Conservation (phyloP, 176 grass and related monocot species). For the Oryza meyeriana region DNA sequence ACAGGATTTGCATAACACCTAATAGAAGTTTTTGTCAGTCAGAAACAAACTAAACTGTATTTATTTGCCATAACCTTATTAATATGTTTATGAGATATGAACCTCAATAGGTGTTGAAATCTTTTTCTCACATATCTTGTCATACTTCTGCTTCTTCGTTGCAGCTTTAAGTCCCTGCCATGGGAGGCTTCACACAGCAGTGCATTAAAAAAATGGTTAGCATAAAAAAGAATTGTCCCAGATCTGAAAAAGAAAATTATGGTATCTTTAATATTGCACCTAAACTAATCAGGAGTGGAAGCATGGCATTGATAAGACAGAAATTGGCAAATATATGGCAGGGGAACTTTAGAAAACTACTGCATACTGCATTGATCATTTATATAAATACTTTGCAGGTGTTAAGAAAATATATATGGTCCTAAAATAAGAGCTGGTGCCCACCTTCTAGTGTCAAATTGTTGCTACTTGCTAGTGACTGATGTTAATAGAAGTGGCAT, state of each 20-base stretch:
- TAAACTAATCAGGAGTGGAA: background rate
- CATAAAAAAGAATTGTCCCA: background rate
- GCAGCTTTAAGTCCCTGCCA: constrained; percentile 97
- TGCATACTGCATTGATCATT: background rate
- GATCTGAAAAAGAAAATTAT: background rate
- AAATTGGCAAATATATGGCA: background rate
- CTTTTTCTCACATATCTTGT: constrained; percentile 96
- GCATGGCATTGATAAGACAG: background rate
- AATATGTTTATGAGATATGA: constrained; percentile 33
- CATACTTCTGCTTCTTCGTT: constrained; percentile 95
- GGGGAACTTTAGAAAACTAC: constrained; percentile 3
- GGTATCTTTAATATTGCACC: background rate
- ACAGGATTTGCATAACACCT: constrained; percentile 91
- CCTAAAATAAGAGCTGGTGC: background rate
- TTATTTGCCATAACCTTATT: background rate
- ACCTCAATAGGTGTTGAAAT: constrained; percentile 87
- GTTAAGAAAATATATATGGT: background rate
- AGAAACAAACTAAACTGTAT: constrained; percentile 6
- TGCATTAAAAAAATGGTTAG: constrained; percentile 32
- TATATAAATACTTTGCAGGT: background rate
- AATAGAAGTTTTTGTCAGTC: constrained; percentile 18
- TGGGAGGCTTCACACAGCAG: constrained; percentile 65
- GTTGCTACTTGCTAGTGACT: background rate
- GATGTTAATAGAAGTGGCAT: background rate
- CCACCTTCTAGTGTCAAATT: background rate